These are phyloP conservation scores for Bruguiera gymnorhiza DNA, from an alignment of 345 rosid species.

Conservation along the genomic window DNA sequence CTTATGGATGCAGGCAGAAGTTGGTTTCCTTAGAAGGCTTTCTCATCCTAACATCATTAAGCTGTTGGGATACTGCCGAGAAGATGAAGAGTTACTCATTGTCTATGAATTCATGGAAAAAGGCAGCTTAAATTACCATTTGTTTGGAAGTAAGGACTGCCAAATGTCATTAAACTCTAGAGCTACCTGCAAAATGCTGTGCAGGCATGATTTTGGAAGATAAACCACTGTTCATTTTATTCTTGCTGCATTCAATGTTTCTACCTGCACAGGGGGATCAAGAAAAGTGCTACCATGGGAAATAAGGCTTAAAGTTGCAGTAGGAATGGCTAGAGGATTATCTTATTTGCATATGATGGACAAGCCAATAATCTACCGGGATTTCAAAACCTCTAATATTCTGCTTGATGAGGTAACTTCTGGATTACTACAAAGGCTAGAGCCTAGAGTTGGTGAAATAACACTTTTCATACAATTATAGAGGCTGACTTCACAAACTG, in stretches of 20 bases:
- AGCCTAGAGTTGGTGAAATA: too few species aligned
- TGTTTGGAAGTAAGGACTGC: constrained; percentile 16
- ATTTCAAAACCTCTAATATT: neutral
- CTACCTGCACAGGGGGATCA: neutral
- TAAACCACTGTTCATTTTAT: too few species aligned
- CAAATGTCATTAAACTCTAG: neutral
- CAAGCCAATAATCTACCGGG: constrained; percentile 2
- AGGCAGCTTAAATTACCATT: constrained; percentile 15
- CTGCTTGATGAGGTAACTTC: neutral
- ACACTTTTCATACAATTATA: too few species aligned
- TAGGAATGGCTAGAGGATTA: constrained; percentile 4
- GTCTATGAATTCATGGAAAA: constrained; percentile 23
- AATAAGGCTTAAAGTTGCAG: neutral
- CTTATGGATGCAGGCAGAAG: neutral
- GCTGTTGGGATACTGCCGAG: constrained; percentile 16
- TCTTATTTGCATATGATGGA: neutral
- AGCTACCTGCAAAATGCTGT: neutral
- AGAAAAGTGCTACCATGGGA: neutral
- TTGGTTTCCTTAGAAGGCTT: neutral
- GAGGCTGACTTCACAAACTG: too few species aligned
- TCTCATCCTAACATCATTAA: constrained; percentile 21
- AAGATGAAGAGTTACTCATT: constrained; percentile 2
- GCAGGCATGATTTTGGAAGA: too few species aligned
- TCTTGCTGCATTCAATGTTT: neutral
- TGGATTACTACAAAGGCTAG: too few species aligned